phyloP scores from a whole-genome alignment of 495 filamentous ascomycete genomes.

The Cladorrhinum samala region DNA sequence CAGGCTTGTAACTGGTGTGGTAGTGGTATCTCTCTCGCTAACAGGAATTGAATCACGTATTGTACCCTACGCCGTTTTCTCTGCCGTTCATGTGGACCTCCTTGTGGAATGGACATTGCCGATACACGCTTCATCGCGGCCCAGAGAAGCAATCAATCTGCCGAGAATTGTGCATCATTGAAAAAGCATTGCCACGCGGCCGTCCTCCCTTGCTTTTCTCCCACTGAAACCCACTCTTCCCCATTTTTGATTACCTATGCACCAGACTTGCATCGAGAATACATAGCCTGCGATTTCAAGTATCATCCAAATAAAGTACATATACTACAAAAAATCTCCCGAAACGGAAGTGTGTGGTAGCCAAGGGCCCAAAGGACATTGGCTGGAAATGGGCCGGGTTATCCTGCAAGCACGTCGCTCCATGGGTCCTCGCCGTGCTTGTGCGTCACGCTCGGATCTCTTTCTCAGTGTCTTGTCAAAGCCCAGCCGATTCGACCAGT shows the following conservation, averaged over 20 bases:
- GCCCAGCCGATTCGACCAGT: conserved; percentile 27
- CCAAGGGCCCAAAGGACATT: not conserved
- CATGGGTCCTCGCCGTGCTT: not conserved
- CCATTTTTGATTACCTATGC: not conserved
- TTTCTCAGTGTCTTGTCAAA: conserved; percentile 13
- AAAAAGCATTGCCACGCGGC: not conserved
- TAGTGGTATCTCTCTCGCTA: too few relatives aligned
- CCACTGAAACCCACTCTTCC: not conserved
- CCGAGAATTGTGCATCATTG: not conserved
- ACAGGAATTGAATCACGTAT: too few relatives aligned
- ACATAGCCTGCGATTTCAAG: too few relatives aligned
- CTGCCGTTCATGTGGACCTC: not conserved
- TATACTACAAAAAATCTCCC: too few relatives aligned
- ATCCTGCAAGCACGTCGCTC: not conserved
- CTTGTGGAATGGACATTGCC: not conserved
- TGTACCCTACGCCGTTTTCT: too few relatives aligned
- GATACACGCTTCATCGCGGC: not conserved
- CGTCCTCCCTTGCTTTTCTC: not conserved
- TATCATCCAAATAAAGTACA: too few relatives aligned
- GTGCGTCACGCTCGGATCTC: conserved; percentile 16
- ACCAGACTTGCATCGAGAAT: too few relatives aligned
- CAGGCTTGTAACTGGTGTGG: too few relatives aligned
- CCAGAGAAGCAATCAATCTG: not conserved
- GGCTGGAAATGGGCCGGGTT: not conserved
- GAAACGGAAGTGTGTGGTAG: not conserved